A percentile compares a stretch with the other conserved stretches of the same genome.
phyloP scores from a whole-genome alignment of 1,139 yeast species.

The Lodderomyces jiufengensis region DNA sequence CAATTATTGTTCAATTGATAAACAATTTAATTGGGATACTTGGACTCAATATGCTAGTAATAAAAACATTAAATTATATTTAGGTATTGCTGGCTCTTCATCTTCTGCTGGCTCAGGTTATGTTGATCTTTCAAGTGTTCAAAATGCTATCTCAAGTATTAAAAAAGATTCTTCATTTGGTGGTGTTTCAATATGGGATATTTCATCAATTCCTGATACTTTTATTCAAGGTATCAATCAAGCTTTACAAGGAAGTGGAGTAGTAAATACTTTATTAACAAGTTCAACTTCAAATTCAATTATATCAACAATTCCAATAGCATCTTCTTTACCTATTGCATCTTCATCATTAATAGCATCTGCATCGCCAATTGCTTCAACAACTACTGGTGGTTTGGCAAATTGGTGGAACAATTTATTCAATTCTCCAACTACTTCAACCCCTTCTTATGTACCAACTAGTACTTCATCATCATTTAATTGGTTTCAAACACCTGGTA shows the following conservation, averaged over 20 bases:
- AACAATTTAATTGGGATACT: conserved; percentile 23
- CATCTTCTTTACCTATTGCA: conserved; percentile 2
- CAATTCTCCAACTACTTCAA: background rate
- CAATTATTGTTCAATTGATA: conserved; percentile 61
- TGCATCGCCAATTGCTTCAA: background rate
- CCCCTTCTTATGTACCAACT: background rate
- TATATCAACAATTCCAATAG: background rate
- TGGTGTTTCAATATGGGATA: conserved; percentile 29
- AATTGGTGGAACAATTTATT: conserved; percentile 2
- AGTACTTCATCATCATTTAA: background rate
- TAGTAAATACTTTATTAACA: background rate
- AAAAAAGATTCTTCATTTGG: conserved; percentile 21
- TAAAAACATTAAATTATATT: conserved; percentile 23
- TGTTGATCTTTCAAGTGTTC: conserved; percentile 16
- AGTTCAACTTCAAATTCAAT: background rate
- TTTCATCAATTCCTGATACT: conserved; percentile 17
- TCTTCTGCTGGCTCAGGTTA: conserved; percentile 22
- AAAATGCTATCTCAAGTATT: conserved; percentile 14
- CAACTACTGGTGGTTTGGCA: conserved; percentile 2
- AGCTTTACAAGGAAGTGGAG: conserved; percentile 8
- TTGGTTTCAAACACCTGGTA: background rate
- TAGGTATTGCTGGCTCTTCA: conserved; percentile 27
- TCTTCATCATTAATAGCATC: background rate
- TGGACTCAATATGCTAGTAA: conserved; percentile 24
- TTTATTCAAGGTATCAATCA: conserved; percentile 7